Evolutionary conservation across 352 stramenopile species (phyloP), one percentile per base, ranked within the genome.

Genomic region (Thraustochytrium striatum): DNA sequence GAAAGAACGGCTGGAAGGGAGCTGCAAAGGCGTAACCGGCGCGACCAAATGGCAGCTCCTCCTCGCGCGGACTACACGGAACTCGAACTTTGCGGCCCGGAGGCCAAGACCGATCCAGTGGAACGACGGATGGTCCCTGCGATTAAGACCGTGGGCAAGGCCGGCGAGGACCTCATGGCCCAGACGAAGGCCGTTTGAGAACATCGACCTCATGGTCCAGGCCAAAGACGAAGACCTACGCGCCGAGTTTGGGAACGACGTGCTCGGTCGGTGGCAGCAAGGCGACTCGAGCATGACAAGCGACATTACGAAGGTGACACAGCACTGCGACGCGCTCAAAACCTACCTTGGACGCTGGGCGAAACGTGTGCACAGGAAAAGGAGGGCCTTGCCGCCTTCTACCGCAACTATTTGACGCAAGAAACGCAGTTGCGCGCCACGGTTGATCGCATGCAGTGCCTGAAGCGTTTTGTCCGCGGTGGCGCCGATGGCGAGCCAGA

Each of bases 171-270:
- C 28, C 16, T 30, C 8, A 30, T 21, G 5, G 19, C 55, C 2
- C 55, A 11, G 11, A 3, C 25, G 9, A 5, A 38, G 32, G 55
- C 55, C 25, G 28, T 39, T 2, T 3, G 5, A 55, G n/a, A 70
- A 38, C 28, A 70, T 55, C 30, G 16, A 53, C 9, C 36, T 57
- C 3, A 16, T 70, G 9, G 32, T 70, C 25, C 3, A 52, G 28
- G 59, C 59, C 59, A 70, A 70, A 28, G 38, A 70, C 38, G 59
- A 19, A 7, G 59, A 70, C 41, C 50, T 70, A 32, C 35, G 36
- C 21, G 19, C 9, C 36, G 21, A 33, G 28, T 70, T 70, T 52
- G 59, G 35, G 0, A 5, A 52, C 13, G 25, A 52, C 1, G 35
- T 53, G 21, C 35, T 70, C 21, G 21, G 11, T 7, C n/a, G n/a